Evolutionary conservation across 2,329 filamentous ascomycete species (phyloP).

Genomic region (Boeremia exigua): DNA sequence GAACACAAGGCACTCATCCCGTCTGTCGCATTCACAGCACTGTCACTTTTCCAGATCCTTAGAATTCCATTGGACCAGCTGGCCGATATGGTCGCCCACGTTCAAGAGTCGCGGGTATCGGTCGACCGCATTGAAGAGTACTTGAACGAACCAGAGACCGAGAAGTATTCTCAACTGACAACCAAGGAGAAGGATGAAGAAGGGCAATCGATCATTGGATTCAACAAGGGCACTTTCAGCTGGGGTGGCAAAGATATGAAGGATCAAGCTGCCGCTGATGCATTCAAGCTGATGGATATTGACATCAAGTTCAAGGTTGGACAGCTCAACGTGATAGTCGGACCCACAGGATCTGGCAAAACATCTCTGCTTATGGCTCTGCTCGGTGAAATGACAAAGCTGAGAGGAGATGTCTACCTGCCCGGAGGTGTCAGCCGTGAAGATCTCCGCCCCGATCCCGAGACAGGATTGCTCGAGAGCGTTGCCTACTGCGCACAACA

Average conservation of each 20-base stretch:
- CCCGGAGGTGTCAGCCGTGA: constrained; percentile 87
- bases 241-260: constrained; percentile 72
- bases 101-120: constrained; percentile 96
- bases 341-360: constrained; percentile 93
- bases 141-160: constrained; percentile 89
- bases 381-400: constrained; percentile 90
- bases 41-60: constrained; percentile 93
- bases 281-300: constrained; percentile 79
- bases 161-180: constrained; percentile 88
- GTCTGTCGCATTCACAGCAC: constrained; percentile 92
- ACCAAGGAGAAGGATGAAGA: constrained; percentile 71
- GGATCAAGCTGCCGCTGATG: constrained; percentile 66
- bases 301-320: constrained; percentile 83
- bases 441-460: constrained; percentile 79
- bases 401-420: constrained; percentile 81
- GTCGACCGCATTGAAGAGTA: constrained; percentile 97
- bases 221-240: constrained; percentile 82
- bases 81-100: constrained; percentile 97
- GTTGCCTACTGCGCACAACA: constrained; percentile 97
- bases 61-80: constrained; percentile 93
- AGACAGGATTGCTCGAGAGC: constrained; percentile 86
- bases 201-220: constrained; percentile 78
- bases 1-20: constrained; percentile 90
- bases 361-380: constrained; percentile 95
- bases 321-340: constrained; percentile 89